Conservation (phyloP, 2,329 filamentous ascomycete genomes). For the Elsinoe ampelina region DNA sequence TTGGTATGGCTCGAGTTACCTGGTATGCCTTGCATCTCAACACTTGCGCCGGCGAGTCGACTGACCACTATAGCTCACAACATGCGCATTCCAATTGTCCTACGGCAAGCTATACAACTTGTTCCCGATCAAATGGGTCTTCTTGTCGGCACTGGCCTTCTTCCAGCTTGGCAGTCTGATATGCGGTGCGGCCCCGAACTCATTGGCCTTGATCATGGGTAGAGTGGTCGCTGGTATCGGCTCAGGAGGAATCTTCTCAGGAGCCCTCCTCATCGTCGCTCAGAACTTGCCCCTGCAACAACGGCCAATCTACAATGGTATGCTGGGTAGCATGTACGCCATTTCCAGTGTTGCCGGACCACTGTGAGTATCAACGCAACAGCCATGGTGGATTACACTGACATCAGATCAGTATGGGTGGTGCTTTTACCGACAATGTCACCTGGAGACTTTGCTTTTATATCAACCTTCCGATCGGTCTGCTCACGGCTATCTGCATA, state of each 20-base stretch:
- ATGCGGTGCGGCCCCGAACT: constrained; percentile 43
- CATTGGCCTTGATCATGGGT: constrained; percentile 42
- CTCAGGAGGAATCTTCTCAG: constrained; percentile 41
- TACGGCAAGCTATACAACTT: constrained; percentile 41
- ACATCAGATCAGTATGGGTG: constrained; percentile 22
- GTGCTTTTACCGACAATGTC: constrained; percentile 30
- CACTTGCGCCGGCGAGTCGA: not conserved
- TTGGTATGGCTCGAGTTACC: constrained; percentile 22
- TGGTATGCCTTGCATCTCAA: constrained; percentile 6
- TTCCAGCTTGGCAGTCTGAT: constrained; percentile 45
- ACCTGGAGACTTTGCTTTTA: constrained; percentile 38
- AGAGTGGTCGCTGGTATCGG: constrained; percentile 44
- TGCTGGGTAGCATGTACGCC: constrained; percentile 37
- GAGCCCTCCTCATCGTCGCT: constrained; percentile 40
- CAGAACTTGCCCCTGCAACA: constrained; percentile 36
- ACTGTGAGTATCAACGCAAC: constrained; percentile 23
- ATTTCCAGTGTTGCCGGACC: constrained; percentile 41
- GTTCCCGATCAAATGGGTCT: constrained; percentile 40
- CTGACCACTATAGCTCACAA: not conserved
- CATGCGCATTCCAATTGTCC: constrained; percentile 31
- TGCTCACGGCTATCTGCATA: constrained; percentile 26
- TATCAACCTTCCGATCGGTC: constrained; percentile 47
- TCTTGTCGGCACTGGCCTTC: constrained; percentile 35
- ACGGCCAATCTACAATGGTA: constrained; percentile 42
- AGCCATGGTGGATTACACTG: not conserved